Evolutionary conservation across 1,284 basidiomycete genomes (phyloP).

Genomic region (Testicularia cyperi): DNA sequence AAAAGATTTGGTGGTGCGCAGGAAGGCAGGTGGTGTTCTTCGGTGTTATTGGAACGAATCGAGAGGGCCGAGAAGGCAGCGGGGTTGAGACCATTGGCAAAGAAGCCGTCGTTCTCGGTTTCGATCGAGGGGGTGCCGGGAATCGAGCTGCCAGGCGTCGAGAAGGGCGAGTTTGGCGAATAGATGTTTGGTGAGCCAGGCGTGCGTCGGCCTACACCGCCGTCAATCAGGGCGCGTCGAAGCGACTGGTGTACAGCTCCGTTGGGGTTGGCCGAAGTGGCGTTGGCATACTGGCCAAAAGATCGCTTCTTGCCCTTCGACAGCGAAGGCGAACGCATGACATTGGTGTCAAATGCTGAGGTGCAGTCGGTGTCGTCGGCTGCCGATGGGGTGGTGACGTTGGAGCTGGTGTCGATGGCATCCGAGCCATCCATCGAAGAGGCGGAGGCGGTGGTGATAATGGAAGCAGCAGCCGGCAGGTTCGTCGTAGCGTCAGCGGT

Average conservation of each 20-base stretch:
- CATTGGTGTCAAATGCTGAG: conserved; percentile 54
- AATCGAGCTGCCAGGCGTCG: conserved; percentile 54
- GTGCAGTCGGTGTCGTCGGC: conserved; percentile 42
- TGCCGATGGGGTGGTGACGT: conserved; percentile 19
- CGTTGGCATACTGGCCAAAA: conserved; percentile 47
- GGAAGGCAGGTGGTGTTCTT: conserved; percentile 56
- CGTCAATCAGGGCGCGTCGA: conserved; percentile 56
- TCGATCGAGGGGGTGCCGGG: conserved; percentile 53
- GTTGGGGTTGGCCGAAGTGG: conserved; percentile 20
- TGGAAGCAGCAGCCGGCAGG: conserved; percentile 12
- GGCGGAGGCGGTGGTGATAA: conserved; percentile 5
- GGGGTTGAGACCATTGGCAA: conserved; percentile 43
- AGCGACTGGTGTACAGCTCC: conserved; percentile 49
- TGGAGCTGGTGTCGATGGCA: too few relatives aligned
- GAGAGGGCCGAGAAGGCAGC: conserved; percentile 56
- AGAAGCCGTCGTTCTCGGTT: conserved; percentile 48
- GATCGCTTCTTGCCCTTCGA: conserved; percentile 57
- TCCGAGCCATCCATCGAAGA: too few relatives aligned
- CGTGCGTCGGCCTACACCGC: conserved; percentile 46
- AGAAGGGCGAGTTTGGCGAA: conserved; percentile 57
- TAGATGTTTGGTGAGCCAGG: conserved; percentile 50
- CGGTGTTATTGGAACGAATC: conserved; percentile 39
- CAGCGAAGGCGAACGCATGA: conserved; percentile 47
- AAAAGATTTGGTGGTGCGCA: conserved; percentile 60
- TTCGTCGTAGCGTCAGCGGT: conserved; percentile 8